Conservation (phyloP, 106 monocot genomes). For the Allium fistulosum region DNA sequence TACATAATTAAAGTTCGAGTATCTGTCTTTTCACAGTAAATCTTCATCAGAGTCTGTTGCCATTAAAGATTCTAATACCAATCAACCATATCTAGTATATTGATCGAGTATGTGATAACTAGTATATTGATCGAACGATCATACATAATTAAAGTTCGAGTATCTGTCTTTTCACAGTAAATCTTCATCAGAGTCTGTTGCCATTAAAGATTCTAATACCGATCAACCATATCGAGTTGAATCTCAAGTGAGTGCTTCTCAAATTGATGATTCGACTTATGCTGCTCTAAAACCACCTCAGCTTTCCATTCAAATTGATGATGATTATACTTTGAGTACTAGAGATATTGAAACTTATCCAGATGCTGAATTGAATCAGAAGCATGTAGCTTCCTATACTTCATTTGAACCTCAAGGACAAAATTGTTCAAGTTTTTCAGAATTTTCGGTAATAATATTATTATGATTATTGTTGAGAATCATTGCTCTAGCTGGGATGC, state of each 20-base stretch:
- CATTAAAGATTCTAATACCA: neutral
- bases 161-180: neutral
- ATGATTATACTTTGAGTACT: neutral
- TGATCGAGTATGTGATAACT: neutral
- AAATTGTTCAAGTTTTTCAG: neutral
- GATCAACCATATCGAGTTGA: no score
- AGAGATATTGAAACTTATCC: conserved; percentile 9
- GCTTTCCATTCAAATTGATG: neutral
- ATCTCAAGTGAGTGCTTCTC: neutral
- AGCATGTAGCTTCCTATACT: neutral
- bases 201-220: neutral
- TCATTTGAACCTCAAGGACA: neutral
- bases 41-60: neutral
- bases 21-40: neutral
- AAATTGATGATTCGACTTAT: neutral
- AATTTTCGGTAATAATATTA: neutral
- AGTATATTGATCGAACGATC: no score
- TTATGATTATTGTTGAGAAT: neutral
- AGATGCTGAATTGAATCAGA: conserved; percentile 3
- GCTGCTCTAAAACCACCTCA: neutral
- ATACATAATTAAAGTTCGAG: neutral
- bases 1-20: neutral
- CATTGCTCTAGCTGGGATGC: neutral
- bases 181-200: neutral
- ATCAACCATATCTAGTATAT: no score